A percentile compares a stretch with the other conserved stretches of the same genome.
Evolutionary conservation across 192 early-diverging fungal species (phyloP).

Genomic region (Ambispora gerdemannii): DNA sequence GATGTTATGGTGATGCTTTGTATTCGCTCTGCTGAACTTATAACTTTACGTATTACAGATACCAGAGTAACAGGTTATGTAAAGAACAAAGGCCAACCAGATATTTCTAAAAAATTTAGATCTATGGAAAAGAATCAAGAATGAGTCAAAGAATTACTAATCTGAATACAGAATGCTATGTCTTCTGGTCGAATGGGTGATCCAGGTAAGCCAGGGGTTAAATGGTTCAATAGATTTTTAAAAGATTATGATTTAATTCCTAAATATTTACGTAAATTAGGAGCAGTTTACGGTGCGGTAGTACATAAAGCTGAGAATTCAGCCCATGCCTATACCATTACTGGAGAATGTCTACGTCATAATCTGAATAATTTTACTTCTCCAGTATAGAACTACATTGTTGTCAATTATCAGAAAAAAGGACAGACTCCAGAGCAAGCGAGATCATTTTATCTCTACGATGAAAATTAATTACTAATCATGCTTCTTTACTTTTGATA

Average conservation of each 20-base stretch:
- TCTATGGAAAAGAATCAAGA: conserved; percentile 24
- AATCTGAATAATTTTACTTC: neutral
- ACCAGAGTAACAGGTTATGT: neutral
- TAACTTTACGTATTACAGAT: conserved; percentile 22
- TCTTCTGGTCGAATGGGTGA: conserved; percentile 8
- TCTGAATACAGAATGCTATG: conserved; percentile 21
- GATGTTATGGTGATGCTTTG: conserved; percentile 24
- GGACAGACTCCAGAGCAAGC: neutral
- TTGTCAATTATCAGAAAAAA: neutral
- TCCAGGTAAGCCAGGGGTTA: neutral
- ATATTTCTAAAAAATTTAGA: conserved; percentile 22
- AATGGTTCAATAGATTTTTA: conserved; percentile 17
- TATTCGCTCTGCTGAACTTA: conserved; percentile 21
- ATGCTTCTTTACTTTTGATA: neutral
- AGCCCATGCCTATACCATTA: conserved; percentile 8
- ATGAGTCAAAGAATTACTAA: conserved; percentile 19
- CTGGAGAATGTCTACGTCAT: neutral
- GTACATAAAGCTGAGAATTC: conserved; percentile 15
- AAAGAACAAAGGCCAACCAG: conserved; percentile 9
- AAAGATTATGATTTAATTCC: conserved; percentile 26
- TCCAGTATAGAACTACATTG: conserved; percentile 10
- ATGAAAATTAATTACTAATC: neutral
- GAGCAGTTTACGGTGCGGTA: conserved; percentile 8
- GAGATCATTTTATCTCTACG: neutral
- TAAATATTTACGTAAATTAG: conserved; percentile 16